phyloP scores from a whole-genome alignment of 495 filamentous ascomycete species.

The Bathelium albidoporum region DNA sequence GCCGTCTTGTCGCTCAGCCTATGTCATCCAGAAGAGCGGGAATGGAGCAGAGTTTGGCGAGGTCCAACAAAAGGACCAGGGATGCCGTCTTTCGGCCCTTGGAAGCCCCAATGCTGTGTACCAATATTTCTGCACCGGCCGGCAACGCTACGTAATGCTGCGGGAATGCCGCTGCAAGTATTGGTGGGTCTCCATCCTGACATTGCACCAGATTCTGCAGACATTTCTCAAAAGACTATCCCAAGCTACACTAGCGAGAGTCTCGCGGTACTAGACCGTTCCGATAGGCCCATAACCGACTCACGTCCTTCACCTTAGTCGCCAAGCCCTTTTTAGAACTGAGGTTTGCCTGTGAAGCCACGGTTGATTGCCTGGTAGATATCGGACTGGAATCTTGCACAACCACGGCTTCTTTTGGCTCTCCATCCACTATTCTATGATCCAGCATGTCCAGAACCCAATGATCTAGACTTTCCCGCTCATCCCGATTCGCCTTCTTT shows the following conservation, averaged over 20 bases:
- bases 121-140: no score
- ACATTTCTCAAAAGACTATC: neutral
- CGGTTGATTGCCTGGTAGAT: neutral
- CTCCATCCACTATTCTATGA: neutral
- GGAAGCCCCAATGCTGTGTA: no score
- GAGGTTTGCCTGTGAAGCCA: slow-evolving; percentile 10
- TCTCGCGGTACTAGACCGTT: slow-evolving; percentile 40
- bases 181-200: no score
- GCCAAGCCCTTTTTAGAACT: slow-evolving; percentile 13
- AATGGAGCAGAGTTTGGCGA: neutral
- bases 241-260: neutral
- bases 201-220: no score
- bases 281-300: slow-evolving; percentile 63
- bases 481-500: slow-evolving; percentile 8
- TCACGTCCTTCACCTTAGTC: slow-evolving; percentile 55
- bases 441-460: neutral
- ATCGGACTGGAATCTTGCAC: slow-evolving; percentile 9
- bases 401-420: neutral
- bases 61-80: neutral
- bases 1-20: neutral
- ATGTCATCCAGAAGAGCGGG: neutral
- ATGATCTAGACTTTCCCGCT: slow-evolving; percentile 2
- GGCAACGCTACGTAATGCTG: no score
- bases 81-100: neutral
- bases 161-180: no score